Conservation (phyloP, 306 rosid species). For the Quercus bicolor region DNA sequence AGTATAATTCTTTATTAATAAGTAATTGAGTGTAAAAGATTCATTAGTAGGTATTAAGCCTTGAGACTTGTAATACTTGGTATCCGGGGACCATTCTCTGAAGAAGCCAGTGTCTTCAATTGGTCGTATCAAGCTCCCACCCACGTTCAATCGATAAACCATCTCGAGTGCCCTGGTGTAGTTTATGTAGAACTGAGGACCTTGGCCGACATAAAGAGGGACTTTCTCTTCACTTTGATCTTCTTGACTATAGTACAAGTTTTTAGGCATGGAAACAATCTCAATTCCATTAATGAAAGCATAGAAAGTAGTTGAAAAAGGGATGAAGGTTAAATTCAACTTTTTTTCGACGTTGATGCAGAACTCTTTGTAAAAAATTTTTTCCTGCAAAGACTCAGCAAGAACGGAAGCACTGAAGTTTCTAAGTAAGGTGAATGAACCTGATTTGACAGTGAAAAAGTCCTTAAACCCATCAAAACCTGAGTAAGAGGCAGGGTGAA, state of each 20-base stretch:
- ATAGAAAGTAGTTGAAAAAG: background rate
- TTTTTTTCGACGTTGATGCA: background rate
- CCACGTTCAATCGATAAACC: background rate
- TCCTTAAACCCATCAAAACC: background rate
- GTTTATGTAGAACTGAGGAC: background rate
- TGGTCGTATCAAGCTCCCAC: background rate
- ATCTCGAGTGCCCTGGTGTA: background rate
- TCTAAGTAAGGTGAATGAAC: background rate
- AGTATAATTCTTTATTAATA: accelerated
- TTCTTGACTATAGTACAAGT: background rate
- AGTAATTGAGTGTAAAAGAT: accelerated
- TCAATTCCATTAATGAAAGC: background rate
- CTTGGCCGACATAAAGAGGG: background rate
- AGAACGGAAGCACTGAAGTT: background rate
- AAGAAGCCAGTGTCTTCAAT: background rate
- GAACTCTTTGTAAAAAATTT: background rate
- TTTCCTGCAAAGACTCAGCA: background rate
- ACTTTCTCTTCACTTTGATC: too few relatives aligned
- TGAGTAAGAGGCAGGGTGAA: slow-evolving; percentile 21
- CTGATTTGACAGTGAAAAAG: background rate
- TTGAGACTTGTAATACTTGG: accelerated
- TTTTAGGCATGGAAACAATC: background rate
- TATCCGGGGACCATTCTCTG: background rate
- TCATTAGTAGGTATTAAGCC: too few relatives aligned
- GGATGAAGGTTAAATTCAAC: background rate